Conservation (phyloP, 2,329 filamentous ascomycete genomes). For the Stagonosporopsis cucurbitacearum region DNA sequence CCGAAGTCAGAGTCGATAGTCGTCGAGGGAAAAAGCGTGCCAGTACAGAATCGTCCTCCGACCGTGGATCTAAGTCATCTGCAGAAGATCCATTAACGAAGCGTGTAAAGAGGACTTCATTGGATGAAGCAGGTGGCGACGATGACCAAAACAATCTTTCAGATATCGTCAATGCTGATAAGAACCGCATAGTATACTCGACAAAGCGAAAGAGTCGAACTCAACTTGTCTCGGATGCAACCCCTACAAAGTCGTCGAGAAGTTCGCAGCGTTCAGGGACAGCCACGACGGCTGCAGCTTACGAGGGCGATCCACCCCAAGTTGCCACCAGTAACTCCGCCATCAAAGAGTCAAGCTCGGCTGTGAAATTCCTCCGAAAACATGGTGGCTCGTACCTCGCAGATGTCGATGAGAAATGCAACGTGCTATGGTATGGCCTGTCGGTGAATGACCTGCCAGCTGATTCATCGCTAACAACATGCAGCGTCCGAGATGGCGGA, state of each 20-base stretch:
- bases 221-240: slow-evolving; percentile 8
- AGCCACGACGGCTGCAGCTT: slow-evolving; percentile 18
- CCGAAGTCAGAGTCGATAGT: slow-evolving; percentile 10
- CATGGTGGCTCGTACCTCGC: slow-evolving; percentile 41
- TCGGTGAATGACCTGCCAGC: neutral
- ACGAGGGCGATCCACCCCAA: slow-evolving; percentile 35
- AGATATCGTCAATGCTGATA: slow-evolving; percentile 16
- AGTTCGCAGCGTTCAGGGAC: slow-evolving; percentile 28
- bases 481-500: slow-evolving; percentile 48
- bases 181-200: slow-evolving; percentile 1
- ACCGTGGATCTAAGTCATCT: neutral
- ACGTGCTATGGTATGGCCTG: slow-evolving; percentile 40
- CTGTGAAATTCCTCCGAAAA: slow-evolving; percentile 45
- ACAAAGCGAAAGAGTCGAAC: slow-evolving; percentile 23
- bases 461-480: slow-evolving; percentile 18
- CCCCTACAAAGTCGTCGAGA: slow-evolving; percentile 26
- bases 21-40: slow-evolving; percentile 25
- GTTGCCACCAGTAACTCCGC: slow-evolving; percentile 46
- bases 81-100: slow-evolving; percentile 21
- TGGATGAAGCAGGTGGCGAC: slow-evolving; percentile 7
- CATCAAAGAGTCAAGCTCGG: slow-evolving; percentile 29
- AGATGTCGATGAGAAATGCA: slow-evolving; percentile 41
- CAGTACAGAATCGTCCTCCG: slow-evolving; percentile 9
- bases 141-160: slow-evolving; percentile 18
- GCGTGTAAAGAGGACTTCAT: slow-evolving; percentile 20